Evolutionary conservation across 441 rosid genomes (phyloP).

Genomic region (Gossypium gossypioides): DNA sequence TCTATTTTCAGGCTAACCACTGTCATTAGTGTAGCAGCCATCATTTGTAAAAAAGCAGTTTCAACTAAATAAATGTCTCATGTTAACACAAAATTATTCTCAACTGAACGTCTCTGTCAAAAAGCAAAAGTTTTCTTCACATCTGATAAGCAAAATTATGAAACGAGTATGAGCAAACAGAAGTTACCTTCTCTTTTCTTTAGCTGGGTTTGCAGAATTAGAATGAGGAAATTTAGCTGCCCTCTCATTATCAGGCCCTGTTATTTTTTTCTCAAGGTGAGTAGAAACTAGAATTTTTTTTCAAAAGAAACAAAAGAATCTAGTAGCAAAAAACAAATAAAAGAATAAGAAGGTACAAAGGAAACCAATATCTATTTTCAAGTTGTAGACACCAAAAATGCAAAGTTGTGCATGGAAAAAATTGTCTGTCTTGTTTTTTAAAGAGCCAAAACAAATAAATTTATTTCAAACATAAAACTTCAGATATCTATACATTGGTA

Average conservation of each 20-base stretch:
- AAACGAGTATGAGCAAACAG: constrained; percentile 10
- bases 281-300: not conserved
- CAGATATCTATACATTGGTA: not conserved
- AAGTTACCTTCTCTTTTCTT: constrained; percentile 45
- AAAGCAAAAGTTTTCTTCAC: not conserved
- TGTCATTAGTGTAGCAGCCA: not conserved
- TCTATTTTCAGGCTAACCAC: not conserved
- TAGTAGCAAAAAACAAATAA: not conserved
- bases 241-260: constrained; percentile 39
- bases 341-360: not conserved
- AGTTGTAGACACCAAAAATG: not conserved
- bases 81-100: not conserved
- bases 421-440: not conserved
- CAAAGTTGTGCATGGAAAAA: not conserved
- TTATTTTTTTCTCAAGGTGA: not conserved
- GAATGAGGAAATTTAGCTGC: constrained; percentile 21
- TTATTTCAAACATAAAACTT: not conserved
- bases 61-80: not conserved
- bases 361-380: not conserved
- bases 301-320: not conserved
- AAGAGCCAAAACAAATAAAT: not conserved
- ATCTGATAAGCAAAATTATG: not conserved
- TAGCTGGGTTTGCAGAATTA: constrained; percentile 24
- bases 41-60: not conserved
- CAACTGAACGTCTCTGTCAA: not conserved